Base-by-base conservation (phyloP, 2,329 filamentous ascomycete genomes). In the Drechmeria coniospora region DNA sequence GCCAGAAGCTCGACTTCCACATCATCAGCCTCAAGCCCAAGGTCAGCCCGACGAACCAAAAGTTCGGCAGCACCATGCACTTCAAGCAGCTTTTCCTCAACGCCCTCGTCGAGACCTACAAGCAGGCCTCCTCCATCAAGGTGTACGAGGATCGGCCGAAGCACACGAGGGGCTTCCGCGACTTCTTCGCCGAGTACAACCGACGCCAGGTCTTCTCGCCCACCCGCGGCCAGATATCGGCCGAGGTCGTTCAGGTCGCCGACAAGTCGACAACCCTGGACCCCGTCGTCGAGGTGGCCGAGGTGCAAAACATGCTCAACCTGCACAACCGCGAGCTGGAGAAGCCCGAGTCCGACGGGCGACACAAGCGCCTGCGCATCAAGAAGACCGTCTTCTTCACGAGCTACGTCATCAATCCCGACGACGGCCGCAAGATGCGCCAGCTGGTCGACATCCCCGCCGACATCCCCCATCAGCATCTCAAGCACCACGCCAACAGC, bases 371-470 rank as follows among this genome's bases (percentile, higher is more conserved):
- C 25, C 63, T 90, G 34, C 65, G 70, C 40, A 82, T 98, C 48
- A 83, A 81, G 51, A 86, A 86, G 47, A 82, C 74, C 2, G 77
- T 93, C 27, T 83, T 84, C 53, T 94, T 87, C 54, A 94, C 90
- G 2, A 83, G 82, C 27, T 95, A 98, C 53, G 71, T 92, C 53
- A 76, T 98, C 38, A 64, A 64, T 22, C 62, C 72, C 26, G 61
- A 68, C 15, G 81, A 90, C 49, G 77, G 76, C 2, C 69, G 79
- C 44, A 72, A 68, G 30, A 61, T 95, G 21, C 67, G 80, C 31
- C 65, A 68, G 5, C 63, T 92, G n/a, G 72, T 75, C 17, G 53
- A 72, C 28, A 57, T 82, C 13, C 76, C 77, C 4, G 45, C 59
- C 4, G 65, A 67, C 32, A 57, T 74, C 29, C 62, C 72, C 16